Evolutionary conservation across 805 yeast species (phyloP), one percentile per base, ranked within the genome.

Genomic region (Saturnispora quitensis): DNA sequence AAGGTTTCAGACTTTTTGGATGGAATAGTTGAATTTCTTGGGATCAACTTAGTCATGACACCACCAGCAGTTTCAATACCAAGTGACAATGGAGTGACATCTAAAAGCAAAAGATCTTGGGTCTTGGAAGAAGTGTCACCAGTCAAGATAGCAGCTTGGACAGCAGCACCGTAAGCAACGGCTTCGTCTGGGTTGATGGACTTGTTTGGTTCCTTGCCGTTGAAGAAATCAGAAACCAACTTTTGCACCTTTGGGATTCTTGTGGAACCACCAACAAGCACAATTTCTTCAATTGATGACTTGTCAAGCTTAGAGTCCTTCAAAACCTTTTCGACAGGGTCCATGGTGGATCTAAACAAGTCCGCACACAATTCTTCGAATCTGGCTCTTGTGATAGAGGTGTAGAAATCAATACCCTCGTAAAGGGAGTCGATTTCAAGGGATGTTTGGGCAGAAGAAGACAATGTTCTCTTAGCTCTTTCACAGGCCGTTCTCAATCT

Each of bases 51-150:
- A 72, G 97, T 90, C 96, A 90, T 89, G 75, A 89, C 90, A 82
- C 97, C 97, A 80, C 98, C 97, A 66, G 97, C 97, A 62, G 97
- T 90, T 78, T 90, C 97, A 74, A 90, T 89, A 83, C 98, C 98
- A 64, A 89, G 73, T 51, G 97, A 90, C 70, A 90, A 80, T 73
- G 97, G 97, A 65, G 97, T 93, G 69, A 90, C 97, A 81, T 90
- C 98, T 70, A 90, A 81, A 67, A 90, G 80, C 68, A 90, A 78
- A 71, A 89, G 77, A 72, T 89, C 97, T 78, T 89, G 96, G 56
- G 97, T 89, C 56, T 89, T 88, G 55, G 96, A 82, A 40, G 97
- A 88, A 62, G 90, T 83, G 75, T 89, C 96, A 76, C 97, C 97
- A 53, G 96, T 82, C 69, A 89, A 80, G 69, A 89, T 89, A 62